Percentiles rank a stretch among this genome's conserved stretches.
Conservation (phyloP, 1,284 basidiomycete species). For the Coriolopsis trogii region DNA sequence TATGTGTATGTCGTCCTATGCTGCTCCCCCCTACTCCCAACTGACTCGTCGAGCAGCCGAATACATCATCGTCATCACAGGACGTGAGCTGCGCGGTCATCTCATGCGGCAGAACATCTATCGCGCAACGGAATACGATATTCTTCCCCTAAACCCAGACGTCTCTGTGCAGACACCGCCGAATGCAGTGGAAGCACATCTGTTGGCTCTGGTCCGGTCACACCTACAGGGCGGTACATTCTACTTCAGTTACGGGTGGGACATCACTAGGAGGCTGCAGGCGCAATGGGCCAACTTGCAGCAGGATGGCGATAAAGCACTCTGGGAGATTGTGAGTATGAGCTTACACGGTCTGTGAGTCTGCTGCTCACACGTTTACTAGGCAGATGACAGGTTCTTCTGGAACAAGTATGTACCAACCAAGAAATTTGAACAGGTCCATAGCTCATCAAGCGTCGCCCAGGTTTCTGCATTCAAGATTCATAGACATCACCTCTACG, state of each 20-base stretch:
- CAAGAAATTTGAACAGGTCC: too few species aligned
- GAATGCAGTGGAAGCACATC: conserved; percentile 87
- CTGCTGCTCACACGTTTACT: conserved; percentile 19
- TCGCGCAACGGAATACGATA: conserved; percentile 89
- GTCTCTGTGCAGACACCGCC: conserved; percentile 67
- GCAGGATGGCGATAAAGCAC: conserved; percentile 53
- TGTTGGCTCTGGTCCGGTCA: conserved; percentile 84
- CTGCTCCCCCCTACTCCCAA: not conserved
- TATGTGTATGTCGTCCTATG: conserved; percentile 62
- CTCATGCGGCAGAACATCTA: conserved; percentile 88
- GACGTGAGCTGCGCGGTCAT: conserved; percentile 77
- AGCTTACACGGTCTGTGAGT: conserved; percentile 1
- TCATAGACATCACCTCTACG: conserved; percentile 64
- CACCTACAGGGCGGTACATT: conserved; percentile 84
- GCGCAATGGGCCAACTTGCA: conserved; percentile 69
- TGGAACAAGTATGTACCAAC: conserved; percentile 80
- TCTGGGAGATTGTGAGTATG: conserved; percentile 70
- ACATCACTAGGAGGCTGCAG: conserved; percentile 89
- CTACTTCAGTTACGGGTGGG: conserved; percentile 92
- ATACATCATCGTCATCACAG: conserved; percentile 90
- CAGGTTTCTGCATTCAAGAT: conserved; percentile 72
- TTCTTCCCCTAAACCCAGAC: conserved; percentile 82
- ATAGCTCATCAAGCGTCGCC: conserved; percentile 4
- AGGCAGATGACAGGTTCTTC: conserved; percentile 97
- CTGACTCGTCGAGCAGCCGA: conserved; percentile 62